Percentiles rank a stretch among this genome's conserved stretches.
Evolutionary conservation across 148 eudicot genomes (phyloP).

Genomic region (Chenopodium quinoa): DNA sequence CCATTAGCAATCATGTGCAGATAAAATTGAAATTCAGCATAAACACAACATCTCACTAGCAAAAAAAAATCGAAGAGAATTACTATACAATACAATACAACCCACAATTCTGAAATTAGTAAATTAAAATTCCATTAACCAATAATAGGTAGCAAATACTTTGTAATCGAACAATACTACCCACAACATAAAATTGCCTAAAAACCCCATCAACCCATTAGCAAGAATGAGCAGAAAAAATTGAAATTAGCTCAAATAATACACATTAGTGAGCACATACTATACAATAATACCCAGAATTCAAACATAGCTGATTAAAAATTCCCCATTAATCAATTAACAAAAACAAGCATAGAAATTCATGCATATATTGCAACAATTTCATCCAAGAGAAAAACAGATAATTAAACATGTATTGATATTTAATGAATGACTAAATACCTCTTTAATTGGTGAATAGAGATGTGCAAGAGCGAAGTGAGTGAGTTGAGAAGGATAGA

Average conservation of each 20-base stretch:
- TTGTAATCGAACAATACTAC: not conserved
- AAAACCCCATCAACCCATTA: not conserved
- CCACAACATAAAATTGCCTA: not conserved
- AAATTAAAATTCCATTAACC: too few relatives aligned
- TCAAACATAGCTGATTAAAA: not conserved
- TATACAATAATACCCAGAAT: not conserved
- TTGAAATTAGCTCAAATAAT: too few relatives aligned
- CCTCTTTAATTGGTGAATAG: constrained; percentile 5
- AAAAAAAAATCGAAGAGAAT: too few relatives aligned
- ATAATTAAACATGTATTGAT: not conserved
- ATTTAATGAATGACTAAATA: not conserved
- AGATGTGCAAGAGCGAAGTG: not conserved
- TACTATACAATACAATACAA: too few relatives aligned
- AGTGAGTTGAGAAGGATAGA: not conserved
- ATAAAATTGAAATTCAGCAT: not conserved
- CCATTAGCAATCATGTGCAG: not conserved
- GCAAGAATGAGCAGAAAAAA: too few relatives aligned
- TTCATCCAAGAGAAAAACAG: not conserved
- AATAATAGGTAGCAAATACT: too few relatives aligned
- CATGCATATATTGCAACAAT: not conserved
- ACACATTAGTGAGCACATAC: too few relatives aligned
- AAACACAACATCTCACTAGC: not conserved
- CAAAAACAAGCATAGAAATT: not conserved
- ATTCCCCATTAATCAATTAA: not conserved
- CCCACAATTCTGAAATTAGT: too few relatives aligned